Conservation (phyloP, 2,329 filamentous ascomycete species). For the Fusarium multiceps region DNA sequence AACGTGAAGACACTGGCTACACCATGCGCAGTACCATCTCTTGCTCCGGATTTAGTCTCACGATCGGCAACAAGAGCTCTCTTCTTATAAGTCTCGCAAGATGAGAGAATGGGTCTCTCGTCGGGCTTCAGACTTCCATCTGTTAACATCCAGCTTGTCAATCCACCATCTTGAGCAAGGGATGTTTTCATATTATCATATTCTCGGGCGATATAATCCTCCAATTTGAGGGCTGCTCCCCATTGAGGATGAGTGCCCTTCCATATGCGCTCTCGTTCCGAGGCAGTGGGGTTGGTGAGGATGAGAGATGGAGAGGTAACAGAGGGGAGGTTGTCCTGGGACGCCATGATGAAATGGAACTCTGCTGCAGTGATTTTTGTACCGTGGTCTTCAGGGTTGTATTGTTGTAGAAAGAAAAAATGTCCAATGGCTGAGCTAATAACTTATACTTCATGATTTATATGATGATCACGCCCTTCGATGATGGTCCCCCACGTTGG, state of each 20-base stretch:
- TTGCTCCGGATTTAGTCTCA: conserved; percentile 47
- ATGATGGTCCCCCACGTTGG: conserved; percentile 13
- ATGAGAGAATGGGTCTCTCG: conserved; percentile 67
- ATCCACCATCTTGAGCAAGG: conserved; percentile 67
- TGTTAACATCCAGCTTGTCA: conserved; percentile 74
- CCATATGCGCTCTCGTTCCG: conserved; percentile 67
- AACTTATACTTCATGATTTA: conserved; percentile 15
- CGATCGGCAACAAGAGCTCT: conserved; percentile 59
- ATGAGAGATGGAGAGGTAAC: conserved; percentile 42
- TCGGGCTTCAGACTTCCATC: conserved; percentile 53
- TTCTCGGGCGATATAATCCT: conserved; percentile 71
- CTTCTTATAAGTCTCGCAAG: conserved; percentile 73
- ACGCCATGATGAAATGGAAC: conserved; percentile 28
- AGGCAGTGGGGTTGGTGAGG: conserved; percentile 66
- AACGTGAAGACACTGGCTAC: conserved; percentile 84
- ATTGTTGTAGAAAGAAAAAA: background rate
- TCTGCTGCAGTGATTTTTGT: background rate
- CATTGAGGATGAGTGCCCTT: conserved; percentile 66
- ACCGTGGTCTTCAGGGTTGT: no score
- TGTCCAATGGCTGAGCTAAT: background rate
- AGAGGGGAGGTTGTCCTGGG: conserved; percentile 36
- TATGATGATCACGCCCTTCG: conserved; percentile 11
- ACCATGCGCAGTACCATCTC: conserved; percentile 74
- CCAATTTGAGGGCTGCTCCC: conserved; percentile 65
- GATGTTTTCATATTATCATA: conserved; percentile 66